A percentile compares a stretch with the other conserved stretches of the same genome.
phyloP scores from a whole-genome alignment of 257 asterid species.

The Petrea volubilis region DNA sequence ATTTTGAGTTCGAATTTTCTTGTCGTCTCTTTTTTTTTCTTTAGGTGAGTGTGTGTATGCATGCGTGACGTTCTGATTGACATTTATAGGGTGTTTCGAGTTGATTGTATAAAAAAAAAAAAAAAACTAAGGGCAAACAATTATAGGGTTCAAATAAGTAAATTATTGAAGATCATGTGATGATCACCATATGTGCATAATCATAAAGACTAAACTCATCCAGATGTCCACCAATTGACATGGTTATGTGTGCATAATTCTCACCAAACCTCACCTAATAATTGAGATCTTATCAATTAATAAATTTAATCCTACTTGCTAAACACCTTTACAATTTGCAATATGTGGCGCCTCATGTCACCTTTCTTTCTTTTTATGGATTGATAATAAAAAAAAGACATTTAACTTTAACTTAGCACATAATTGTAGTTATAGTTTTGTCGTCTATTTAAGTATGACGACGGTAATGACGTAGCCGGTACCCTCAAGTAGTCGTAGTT shows the following conservation, averaged over 20 bases:
- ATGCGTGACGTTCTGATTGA: too few species aligned
- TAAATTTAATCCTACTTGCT: conserved; percentile 23
- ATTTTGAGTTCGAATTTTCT: too few species aligned
- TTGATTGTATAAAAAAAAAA: too few species aligned
- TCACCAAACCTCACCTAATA: conserved; percentile 46
- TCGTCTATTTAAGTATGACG: neutral
- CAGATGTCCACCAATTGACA: conserved; percentile 64
- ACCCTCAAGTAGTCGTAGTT: neutral
- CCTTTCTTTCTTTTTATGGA: conserved; percentile 12
- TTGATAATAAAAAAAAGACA: neutral
- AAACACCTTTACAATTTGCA: conserved; percentile 23
- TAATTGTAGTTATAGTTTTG: neutral
- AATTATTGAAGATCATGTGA: conserved; percentile 30
- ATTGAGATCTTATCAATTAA: conserved; percentile 26
- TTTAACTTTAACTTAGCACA: neutral
- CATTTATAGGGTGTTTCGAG: too few species aligned
- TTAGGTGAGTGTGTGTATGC: too few species aligned
- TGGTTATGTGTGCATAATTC: conserved; percentile 41
- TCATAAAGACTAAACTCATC: conserved; percentile 34
- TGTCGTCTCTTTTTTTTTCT: too few species aligned
- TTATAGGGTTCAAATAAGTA: conserved; percentile 17
- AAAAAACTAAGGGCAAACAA: conserved; percentile 18
- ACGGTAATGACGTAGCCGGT: too few species aligned
- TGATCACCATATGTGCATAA: conserved; percentile 28
- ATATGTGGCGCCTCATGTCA: conserved; percentile 27